Evolutionary conservation across 257 asterid genomes (phyloP).

Genomic region (Solanum lycopersicoides): DNA sequence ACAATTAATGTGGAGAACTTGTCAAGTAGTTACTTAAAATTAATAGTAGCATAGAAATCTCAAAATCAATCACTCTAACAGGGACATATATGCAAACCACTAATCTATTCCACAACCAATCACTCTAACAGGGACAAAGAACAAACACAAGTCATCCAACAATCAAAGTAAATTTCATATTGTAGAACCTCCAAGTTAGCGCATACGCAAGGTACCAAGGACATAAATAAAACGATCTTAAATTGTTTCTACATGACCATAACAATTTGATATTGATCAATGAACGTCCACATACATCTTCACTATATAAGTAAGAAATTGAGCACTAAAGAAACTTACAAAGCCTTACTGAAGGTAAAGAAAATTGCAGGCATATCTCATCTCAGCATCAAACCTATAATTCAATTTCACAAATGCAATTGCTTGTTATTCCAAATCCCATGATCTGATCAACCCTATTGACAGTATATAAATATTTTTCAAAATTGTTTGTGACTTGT

Average conservation of each 20-base stretch:
- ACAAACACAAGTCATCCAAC: neutral
- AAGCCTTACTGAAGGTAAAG: neutral
- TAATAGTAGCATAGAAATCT: neutral
- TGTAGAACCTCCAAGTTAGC: neutral
- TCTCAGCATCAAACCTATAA: neutral
- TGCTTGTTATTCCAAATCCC: neutral
- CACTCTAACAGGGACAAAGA: neutral
- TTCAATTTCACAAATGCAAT: neutral
- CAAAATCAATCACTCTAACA: neutral
- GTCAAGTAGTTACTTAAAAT: neutral
- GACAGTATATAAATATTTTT: too few species aligned
- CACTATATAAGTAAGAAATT: neutral
- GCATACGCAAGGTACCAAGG: neutral
- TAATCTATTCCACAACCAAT: too few species aligned
- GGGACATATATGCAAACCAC: too few species aligned
- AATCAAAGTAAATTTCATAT: too few species aligned
- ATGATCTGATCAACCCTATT: neutral
- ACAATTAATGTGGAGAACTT: neutral
- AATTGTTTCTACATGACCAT: neutral
- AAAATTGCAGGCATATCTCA: neutral
- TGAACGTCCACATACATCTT: neutral
- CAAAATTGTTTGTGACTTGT: too few species aligned
- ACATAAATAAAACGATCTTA: neutral
- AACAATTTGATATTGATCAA: neutral
- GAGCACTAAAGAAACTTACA: neutral